These are phyloP conservation scores for Pyrus bretschneideri DNA, from an alignment of 306 rosid species.

Conservation along the genomic window DNA sequence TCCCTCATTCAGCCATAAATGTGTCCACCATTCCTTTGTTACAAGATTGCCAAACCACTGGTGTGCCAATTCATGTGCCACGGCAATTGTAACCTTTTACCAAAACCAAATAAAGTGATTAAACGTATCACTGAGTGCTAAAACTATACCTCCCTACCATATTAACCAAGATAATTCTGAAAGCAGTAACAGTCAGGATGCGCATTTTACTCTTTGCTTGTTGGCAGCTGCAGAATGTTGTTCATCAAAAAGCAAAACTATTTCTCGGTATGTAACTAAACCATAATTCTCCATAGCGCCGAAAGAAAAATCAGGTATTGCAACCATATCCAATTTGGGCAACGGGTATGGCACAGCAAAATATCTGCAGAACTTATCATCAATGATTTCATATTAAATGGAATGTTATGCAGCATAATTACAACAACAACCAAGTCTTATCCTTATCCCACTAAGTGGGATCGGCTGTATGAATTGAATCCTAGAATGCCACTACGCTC, in stretches of 20 bases:
- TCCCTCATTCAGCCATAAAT: conserved; percentile 96
- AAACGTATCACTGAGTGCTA: conserved; percentile 10
- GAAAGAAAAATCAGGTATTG: conserved; percentile 95
- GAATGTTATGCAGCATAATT: conserved; percentile 11
- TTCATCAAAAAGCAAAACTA: conserved; percentile 86
- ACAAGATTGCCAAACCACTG: conserved; percentile 99
- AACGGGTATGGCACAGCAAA: conserved; percentile 77
- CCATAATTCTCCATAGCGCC: conserved; percentile 99
- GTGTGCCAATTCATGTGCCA: conserved; percentile 95
- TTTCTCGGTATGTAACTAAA: conserved; percentile 85
- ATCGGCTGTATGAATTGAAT: too few relatives aligned
- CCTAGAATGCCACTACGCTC: too few relatives aligned
- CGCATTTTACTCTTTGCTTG: conserved; percentile 69
- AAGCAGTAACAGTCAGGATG: conserved; percentile 15
- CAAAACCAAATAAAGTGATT: conserved; percentile 22
- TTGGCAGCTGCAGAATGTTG: conserved; percentile 81
- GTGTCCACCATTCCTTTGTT: conserved; percentile 99
- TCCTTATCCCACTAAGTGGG: too few relatives aligned
- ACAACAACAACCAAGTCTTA: background rate
- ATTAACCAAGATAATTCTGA: conserved; percentile 11
- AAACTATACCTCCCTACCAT: conserved; percentile 4
- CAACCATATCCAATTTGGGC: conserved; percentile 93
- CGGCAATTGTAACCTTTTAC: conserved; percentile 68
- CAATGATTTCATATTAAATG: conserved; percentile 14
- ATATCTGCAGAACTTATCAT: conserved; percentile 48